Percentiles rank a stretch among this genome's conserved stretches.
Conservation (phyloP, 2,329 filamentous ascomycete genomes). For the Paecilomyces dactylethromorphus region DNA sequence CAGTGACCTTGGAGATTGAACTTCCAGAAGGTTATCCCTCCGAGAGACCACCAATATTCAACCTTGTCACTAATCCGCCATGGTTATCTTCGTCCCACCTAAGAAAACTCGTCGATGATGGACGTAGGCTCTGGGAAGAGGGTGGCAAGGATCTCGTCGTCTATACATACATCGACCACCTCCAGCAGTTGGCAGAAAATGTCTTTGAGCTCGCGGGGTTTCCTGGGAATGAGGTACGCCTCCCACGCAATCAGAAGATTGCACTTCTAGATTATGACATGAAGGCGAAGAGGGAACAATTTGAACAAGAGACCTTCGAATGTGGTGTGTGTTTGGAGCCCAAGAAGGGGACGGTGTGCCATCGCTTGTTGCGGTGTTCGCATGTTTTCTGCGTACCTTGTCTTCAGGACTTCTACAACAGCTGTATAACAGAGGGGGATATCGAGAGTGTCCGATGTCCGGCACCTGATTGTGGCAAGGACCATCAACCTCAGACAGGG, state of each 20-base stretch:
- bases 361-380: slow-evolving; percentile 73
- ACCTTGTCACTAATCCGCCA: slow-evolving; percentile 41
- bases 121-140: slow-evolving; percentile 52
- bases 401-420: slow-evolving; percentile 82
- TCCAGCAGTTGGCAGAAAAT: slow-evolving; percentile 52
- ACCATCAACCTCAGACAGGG: slow-evolving; percentile 7
- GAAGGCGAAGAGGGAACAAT: slow-evolving; percentile 64
- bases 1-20: slow-evolving; percentile 46
- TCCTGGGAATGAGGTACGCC: slow-evolving; percentile 35
- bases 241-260: slow-evolving; percentile 53
- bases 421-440: slow-evolving; percentile 79
- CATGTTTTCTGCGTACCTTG: slow-evolving; percentile 92
- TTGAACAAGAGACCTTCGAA: slow-evolving; percentile 77
- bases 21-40: slow-evolving; percentile 53
- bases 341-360: slow-evolving; percentile 77
- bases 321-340: slow-evolving; percentile 88
- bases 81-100: slow-evolving; percentile 48
- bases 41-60: slow-evolving; percentile 43
- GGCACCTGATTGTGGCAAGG: slow-evolving; percentile 68
- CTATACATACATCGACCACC: slow-evolving; percentile 54
- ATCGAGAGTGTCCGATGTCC: slow-evolving; percentile 74
- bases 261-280: slow-evolving; percentile 72
- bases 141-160: slow-evolving; percentile 51
- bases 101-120: slow-evolving; percentile 41
- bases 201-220: slow-evolving; percentile 45